phyloP scores from a whole-genome alignment of 2,329 filamentous ascomycete genomes.

The Alternaria arborescens region DNA sequence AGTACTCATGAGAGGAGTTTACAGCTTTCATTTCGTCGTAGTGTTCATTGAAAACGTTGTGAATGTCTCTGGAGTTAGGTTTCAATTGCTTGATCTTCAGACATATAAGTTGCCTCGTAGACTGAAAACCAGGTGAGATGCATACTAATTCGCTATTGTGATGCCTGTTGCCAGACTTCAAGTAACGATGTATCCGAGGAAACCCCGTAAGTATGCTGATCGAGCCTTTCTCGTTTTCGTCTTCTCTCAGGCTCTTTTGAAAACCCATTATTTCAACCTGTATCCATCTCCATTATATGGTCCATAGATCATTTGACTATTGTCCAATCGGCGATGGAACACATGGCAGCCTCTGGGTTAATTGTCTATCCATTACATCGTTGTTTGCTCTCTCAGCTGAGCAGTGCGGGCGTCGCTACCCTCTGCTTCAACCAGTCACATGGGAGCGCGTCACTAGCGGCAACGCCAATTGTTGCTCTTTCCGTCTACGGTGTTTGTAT shows the following conservation, averaged over 20 bases:
- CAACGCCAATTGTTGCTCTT: slow-evolving; percentile 14
- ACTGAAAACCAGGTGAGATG: not conserved
- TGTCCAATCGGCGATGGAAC: no score
- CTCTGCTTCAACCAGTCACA: not conserved
- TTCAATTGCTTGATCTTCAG: not conserved
- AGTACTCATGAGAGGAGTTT: not conserved
- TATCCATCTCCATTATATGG: not conserved
- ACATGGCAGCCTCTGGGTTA: not conserved
- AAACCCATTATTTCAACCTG: not conserved
- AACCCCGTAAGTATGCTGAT: no score
- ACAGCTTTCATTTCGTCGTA: not conserved
- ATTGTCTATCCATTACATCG: not conserved
- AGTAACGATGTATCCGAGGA: fast-evolving
- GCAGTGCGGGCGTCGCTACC: not conserved
- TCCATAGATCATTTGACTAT: not conserved
- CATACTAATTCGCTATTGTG: not conserved
- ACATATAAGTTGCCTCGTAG: not conserved
- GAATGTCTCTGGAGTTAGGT: not conserved
- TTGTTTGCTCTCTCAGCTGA: not conserved
- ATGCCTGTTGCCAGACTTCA: not conserved
- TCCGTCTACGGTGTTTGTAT: not conserved
- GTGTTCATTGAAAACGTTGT: no score
- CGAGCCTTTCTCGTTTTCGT: not conserved
- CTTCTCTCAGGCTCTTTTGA: not conserved
- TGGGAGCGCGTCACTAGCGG: slow-evolving; percentile 7